A percentile compares a stretch with the other conserved stretches of the same genome.
Evolutionary conservation across 2,329 filamentous ascomycete species (phyloP).

Genomic region (Anisogramma anomala): DNA sequence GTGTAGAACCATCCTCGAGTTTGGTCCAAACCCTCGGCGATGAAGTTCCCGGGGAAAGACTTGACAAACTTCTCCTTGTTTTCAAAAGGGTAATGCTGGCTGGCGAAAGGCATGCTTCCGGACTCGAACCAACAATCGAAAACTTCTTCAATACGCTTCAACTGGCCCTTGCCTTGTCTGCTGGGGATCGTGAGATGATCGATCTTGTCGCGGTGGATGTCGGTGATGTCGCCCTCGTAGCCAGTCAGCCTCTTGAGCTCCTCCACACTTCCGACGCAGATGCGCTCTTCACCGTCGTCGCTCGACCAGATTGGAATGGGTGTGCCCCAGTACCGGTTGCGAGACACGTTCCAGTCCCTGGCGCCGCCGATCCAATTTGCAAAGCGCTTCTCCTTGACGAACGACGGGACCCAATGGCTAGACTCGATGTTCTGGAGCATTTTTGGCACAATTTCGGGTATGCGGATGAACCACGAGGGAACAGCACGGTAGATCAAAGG

Average conservation of each 20-base stretch:
- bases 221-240: constrained; percentile 69
- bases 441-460: constrained; percentile 68
- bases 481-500: constrained; percentile 88
- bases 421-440: constrained; percentile 85
- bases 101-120: constrained; percentile 89
- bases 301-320: constrained; percentile 87
- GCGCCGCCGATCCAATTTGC: constrained; percentile 85
- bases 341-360: constrained; percentile 88
- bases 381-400: constrained; percentile 86
- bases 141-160: constrained; percentile 74
- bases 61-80: constrained; percentile 70
- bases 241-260: constrained; percentile 80
- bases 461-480: constrained; percentile 89
- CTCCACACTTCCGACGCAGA: constrained; percentile 74
- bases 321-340: constrained; percentile 93
- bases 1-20: constrained; percentile 98
- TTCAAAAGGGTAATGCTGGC: constrained; percentile 84
- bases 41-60: constrained; percentile 84
- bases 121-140: constrained; percentile 98
- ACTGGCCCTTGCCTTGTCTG: constrained; percentile 71
- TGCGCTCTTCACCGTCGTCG: constrained; percentile 73
- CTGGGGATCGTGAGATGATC: constrained; percentile 92
- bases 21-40: constrained; percentile 75
- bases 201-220: constrained; percentile 86
- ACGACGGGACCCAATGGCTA: constrained; percentile 83